Evolutionary conservation across 2,329 filamentous ascomycete species (phyloP), one percentile per base, ranked within the genome.

Genomic region (Aphanoascus verrucosus): DNA sequence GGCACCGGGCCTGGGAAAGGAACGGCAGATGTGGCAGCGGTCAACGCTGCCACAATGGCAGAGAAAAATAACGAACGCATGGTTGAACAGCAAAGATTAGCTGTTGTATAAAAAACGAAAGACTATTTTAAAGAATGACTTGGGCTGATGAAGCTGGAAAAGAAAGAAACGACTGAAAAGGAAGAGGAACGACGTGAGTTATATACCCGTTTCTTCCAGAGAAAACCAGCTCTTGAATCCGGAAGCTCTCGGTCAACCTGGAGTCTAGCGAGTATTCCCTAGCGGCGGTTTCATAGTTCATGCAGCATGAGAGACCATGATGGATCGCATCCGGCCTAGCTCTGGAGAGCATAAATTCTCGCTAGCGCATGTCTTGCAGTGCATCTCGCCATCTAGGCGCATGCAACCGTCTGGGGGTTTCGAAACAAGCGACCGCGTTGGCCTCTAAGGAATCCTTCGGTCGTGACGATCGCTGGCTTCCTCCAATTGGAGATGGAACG

Each of bases 31-130:
- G 53, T 52, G 42, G 35, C 37, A 47, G 52, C 42, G 31, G 53
- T 34, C 35, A 55, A 50, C 20, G 49, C 53, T 44, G 52, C 55
- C 41, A 49, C 52, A 44, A 55, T 31, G 23, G 47, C 45, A 52
- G 47, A 38, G 23, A 49, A 41, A 38, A 52, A 15, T 19, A 52
- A 49, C 11, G 52, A 57, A 35, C 48, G 53, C 53, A 55, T 55
- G 23, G 6, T 23, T n/a, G 23, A 44, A 46, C 31, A 40, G 20
- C 19, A 20, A 40, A 14, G 23, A 28, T 28, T 28, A 28, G 23
- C 23, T 40, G 3, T 8, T 45, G 32, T 11, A 28, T 19, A 11
- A 52, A 34, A 49, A 50, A 46, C 19, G 50, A 52, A 46, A 40
- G 50, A 52, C 34, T 38, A 15, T 20, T 41, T 42, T 38, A 52